These are phyloP conservation scores for Ilex paraguariensis DNA, from an alignment of 305 asterid genomes.

Conservation along the genomic window DNA sequence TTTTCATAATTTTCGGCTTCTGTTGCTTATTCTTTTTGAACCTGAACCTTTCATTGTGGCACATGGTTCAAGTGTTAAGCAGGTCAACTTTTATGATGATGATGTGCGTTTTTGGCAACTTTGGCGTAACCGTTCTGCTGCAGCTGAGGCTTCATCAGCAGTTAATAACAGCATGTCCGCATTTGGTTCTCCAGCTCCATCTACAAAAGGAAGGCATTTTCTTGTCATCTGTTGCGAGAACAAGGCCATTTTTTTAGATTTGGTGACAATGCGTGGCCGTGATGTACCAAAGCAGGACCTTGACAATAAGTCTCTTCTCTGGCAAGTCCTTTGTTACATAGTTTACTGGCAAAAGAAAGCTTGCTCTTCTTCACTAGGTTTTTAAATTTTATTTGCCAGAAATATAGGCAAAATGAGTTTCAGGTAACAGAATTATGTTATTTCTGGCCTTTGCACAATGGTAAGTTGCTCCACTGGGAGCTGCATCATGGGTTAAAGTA, in stretches of 20 bases:
- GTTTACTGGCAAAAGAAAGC: neutral
- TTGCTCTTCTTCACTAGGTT: too few relatives aligned
- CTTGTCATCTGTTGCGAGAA: constrained; percentile 98
- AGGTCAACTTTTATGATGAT: constrained; percentile 97
- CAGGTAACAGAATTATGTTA: too few relatives aligned
- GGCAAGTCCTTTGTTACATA: constrained; percentile 42
- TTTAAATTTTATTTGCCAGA: too few relatives aligned
- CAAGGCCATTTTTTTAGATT: constrained; percentile 92
- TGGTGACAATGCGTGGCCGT: constrained; percentile 99
- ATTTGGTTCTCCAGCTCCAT: constrained; percentile 86
- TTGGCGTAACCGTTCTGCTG: constrained; percentile 85
- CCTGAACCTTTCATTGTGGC: constrained; percentile 36
- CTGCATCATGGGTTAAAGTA: too few relatives aligned
- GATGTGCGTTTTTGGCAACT: constrained; percentile 97
- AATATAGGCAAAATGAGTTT: too few relatives aligned
- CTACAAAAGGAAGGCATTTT: constrained; percentile 97
- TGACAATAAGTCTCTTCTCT: constrained; percentile 91
- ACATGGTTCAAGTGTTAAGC: constrained; percentile 80
- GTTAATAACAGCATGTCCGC: constrained; percentile 74
- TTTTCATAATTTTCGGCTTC: constrained; percentile 1
- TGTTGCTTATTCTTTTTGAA: constrained; percentile 9
- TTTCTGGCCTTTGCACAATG: too few relatives aligned
- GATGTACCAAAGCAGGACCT: constrained; percentile 99
- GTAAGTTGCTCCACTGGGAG: too few relatives aligned
- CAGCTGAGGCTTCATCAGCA: constrained; percentile 93